Conservation (phyloP, 306 rosid genomes). For the Cicer judaicum region DNA sequence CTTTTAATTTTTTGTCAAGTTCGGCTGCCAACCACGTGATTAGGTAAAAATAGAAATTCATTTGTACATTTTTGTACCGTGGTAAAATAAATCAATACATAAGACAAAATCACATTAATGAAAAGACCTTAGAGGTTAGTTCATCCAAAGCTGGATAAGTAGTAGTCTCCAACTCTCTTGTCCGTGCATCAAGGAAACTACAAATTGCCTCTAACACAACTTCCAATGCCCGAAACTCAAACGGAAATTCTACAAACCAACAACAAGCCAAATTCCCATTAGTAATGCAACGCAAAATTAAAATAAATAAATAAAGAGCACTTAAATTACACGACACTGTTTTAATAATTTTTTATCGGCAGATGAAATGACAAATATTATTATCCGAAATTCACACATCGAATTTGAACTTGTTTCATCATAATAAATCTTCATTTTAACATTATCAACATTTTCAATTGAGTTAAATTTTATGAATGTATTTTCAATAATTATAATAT, state of each 20-base stretch:
- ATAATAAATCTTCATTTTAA: no score
- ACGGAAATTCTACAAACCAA: conserved; percentile 68
- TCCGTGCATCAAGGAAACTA: conserved; percentile 73
- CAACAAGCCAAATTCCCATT: conserved; percentile 30
- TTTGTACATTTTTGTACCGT: background rate
- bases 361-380: no score
- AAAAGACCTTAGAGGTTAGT: conserved; percentile 70
- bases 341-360: background rate
- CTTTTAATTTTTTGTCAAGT: background rate
- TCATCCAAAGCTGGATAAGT: conserved; percentile 89
- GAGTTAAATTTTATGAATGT: no score
- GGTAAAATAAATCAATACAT: background rate
- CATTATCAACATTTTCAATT: no score
- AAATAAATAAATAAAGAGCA: background rate
- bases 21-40: conserved; percentile 1
- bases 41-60: background rate
- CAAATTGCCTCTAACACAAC: conserved; percentile 74
- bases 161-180: conserved; percentile 65
- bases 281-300: conserved; percentile 5
- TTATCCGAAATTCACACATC: no score
- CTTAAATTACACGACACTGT: background rate
- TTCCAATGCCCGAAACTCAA: conserved; percentile 79
- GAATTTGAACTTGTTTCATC: no score
- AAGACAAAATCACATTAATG: background rate
- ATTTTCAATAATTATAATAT: no score